Evolutionary conservation across 2,329 filamentous ascomycete genomes (phyloP).

Genomic region (Neofusicoccum laricinum): DNA sequence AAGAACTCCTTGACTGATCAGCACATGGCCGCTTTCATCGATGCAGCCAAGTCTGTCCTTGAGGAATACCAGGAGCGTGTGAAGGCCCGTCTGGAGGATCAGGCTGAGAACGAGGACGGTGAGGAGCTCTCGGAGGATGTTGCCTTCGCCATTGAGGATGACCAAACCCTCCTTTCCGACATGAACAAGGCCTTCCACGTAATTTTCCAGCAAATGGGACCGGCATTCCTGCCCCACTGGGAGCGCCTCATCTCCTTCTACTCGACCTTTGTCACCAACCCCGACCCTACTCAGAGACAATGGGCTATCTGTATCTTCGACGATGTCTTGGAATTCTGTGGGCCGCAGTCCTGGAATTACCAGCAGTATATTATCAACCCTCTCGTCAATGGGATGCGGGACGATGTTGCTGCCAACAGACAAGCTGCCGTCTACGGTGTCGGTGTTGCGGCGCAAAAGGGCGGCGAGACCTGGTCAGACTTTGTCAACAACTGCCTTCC

Average conservation of each 20-base stretch:
- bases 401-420: constrained; percentile 83
- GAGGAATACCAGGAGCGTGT: constrained; percentile 92
- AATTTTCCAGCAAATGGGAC: constrained; percentile 94
- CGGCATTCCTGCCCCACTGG: constrained; percentile 82
- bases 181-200: constrained; percentile 99
- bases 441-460: constrained; percentile 90
- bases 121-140: constrained; percentile 87
- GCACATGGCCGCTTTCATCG: constrained; percentile 85
- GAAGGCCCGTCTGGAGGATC: constrained; percentile 77
- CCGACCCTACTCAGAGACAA: constrained; percentile 87
- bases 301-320: constrained; percentile 99
- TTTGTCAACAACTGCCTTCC: constrained; percentile 80
- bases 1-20: constrained; percentile 73
- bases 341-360: constrained; percentile 82
- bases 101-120: constrained; percentile 78
- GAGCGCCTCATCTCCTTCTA: constrained; percentile 83
- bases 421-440: constrained; percentile 96
- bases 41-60: constrained; percentile 78
- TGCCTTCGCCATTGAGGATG: constrained; percentile 90
- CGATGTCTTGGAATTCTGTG: constrained; percentile 96
- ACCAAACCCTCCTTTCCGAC: constrained; percentile 92
- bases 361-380: constrained; percentile 83
- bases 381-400: constrained; percentile 79
- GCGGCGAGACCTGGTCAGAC: constrained; percentile 80
- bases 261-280: constrained; percentile 74